These are phyloP conservation scores for Cercospora sp. DNA, from an alignment of 2,329 filamentous ascomycete genomes.

Conservation along the genomic window DNA sequence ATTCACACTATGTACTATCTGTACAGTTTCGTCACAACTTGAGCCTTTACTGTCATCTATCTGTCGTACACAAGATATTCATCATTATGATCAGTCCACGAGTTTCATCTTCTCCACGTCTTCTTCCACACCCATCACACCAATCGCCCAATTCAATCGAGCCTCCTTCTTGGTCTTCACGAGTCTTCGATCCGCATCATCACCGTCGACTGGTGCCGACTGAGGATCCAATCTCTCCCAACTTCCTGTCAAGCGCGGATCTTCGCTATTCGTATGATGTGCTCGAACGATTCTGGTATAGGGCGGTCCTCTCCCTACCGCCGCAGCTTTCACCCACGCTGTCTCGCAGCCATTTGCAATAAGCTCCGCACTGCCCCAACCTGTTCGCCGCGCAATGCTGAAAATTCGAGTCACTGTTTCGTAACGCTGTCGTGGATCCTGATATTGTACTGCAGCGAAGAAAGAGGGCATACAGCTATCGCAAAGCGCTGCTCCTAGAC, in stretches of 20 bases:
- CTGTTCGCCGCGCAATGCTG: slow-evolving; percentile 76
- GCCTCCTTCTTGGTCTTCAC: slow-evolving; percentile 64
- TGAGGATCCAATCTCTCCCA: slow-evolving; percentile 36
- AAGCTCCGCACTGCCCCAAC: slow-evolving; percentile 80
- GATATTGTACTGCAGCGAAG: slow-evolving; percentile 80
- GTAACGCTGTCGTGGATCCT: slow-evolving; percentile 67
- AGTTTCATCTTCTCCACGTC: slow-evolving; percentile 54
- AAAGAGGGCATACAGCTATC: slow-evolving; percentile 82
- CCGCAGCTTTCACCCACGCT: slow-evolving; percentile 74
- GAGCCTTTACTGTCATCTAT: not conserved
- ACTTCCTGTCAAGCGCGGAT: slow-evolving; percentile 37
- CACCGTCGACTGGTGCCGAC: slow-evolving; percentile 28
- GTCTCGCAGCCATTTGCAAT: slow-evolving; percentile 84
- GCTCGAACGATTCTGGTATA: slow-evolving; percentile 55
- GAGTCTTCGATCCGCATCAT: slow-evolving; percentile 50
- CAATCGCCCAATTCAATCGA: slow-evolving; percentile 72
- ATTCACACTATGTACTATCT: not conserved
- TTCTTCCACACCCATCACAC: slow-evolving; percentile 73
- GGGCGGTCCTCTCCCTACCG: slow-evolving; percentile 71
- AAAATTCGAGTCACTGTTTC: slow-evolving; percentile 75
- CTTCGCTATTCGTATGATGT: slow-evolving; percentile 32
- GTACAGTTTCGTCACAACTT: not conserved
- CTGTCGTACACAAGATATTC: not conserved
- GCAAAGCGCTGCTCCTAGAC: slow-evolving; percentile 76
- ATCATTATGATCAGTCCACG: slow-evolving; percentile 9